Evolutionary conservation across 2,329 filamentous ascomycete genomes (phyloP).

Genomic region (Aureobasidium sp.): DNA sequence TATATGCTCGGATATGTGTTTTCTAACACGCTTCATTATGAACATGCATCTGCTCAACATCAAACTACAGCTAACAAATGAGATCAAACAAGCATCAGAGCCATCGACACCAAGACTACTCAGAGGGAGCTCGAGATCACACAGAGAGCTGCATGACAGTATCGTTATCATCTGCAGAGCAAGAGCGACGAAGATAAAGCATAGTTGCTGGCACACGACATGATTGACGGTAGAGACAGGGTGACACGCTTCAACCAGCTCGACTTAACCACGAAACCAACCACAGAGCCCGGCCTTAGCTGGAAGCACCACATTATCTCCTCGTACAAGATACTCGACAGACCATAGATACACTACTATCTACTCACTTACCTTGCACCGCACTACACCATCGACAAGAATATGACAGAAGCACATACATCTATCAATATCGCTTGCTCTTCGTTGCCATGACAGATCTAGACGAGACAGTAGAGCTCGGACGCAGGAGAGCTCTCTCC

Average conservation of each 20-base stretch:
- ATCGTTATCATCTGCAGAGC: too few relatives aligned
- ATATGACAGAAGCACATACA: not conserved
- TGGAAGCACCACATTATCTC: too few relatives aligned
- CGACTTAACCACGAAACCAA: not conserved
- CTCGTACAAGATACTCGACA: too few relatives aligned
- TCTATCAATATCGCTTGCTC: not conserved
- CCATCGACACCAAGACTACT: not conserved
- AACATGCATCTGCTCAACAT: not conserved
- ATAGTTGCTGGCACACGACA: not conserved
- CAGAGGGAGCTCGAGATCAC: not conserved
- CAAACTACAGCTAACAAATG: not conserved
- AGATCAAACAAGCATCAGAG: not conserved
- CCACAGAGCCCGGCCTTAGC: too few relatives aligned
- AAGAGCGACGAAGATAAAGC: not conserved
- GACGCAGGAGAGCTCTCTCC: not conserved
- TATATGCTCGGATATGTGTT: not conserved
- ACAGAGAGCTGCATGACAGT: not conserved
- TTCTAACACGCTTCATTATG: not conserved
- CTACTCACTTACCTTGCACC: not conserved
- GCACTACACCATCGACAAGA: not conserved
- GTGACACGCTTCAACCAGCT: not conserved
- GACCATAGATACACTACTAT: not conserved
- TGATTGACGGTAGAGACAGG: not conserved
- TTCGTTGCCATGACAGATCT: not conserved
- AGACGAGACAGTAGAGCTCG: not conserved